Conservation (phyloP, 768 basidiomycete species). For the Panus rudis region DNA sequence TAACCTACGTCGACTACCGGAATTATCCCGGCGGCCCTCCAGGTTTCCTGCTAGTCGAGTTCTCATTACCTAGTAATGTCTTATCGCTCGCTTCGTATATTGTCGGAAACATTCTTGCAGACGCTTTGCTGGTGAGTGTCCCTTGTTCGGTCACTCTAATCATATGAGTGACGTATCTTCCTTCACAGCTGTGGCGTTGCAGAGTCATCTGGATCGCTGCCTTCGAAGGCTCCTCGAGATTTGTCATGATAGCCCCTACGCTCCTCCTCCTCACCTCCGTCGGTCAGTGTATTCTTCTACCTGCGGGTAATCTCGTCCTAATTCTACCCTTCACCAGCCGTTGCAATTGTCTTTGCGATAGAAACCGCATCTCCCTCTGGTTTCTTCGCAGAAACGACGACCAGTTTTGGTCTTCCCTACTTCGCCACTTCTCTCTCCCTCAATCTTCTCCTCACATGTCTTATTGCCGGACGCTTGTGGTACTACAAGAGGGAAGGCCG, state of each 20-base stretch:
- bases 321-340: constrained; percentile 3
- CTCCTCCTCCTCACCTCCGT: constrained; percentile 5
- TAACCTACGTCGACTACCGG: constrained; percentile 17
- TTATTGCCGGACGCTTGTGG: constrained; percentile 17
- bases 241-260: constrained; percentile 10
- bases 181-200: constrained; percentile 16
- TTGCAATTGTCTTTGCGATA: constrained; percentile 12
- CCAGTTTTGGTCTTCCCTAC: constrained; percentile 17
- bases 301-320: not conserved
- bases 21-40: constrained; percentile 15
- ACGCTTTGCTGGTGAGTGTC: constrained; percentile 12
- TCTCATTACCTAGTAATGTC: not conserved
- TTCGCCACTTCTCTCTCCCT: constrained; percentile 16
- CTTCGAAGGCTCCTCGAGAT: constrained; percentile 1
- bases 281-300: constrained; percentile 9
- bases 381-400: constrained; percentile 10
- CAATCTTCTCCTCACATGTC: constrained; percentile 17
- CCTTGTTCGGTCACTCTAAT: no score
- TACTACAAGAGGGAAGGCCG: constrained; percentile 19
- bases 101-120: constrained; percentile 9
- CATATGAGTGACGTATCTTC: not conserved
- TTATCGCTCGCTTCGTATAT: not conserved
- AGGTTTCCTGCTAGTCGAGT: constrained; percentile 6
- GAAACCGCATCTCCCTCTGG: constrained; percentile 12
- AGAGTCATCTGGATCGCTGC: constrained; percentile 15